phyloP scores from a whole-genome alignment of 2,329 filamentous ascomycete genomes.

The Nigrospora sphaerica region DNA sequence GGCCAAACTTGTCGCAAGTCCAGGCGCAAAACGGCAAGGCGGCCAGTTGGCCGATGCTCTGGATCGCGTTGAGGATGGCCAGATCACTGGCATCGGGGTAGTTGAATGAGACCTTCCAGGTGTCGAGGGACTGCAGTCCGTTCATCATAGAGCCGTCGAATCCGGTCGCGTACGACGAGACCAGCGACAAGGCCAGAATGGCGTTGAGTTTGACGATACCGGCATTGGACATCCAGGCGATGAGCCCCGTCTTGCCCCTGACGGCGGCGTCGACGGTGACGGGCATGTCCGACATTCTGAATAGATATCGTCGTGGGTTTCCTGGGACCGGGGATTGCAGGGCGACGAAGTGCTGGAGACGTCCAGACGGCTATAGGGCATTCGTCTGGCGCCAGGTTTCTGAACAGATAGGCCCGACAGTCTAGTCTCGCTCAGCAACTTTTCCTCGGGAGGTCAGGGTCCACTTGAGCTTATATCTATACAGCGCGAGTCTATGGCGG shows the following conservation, averaged over 20 bases:
- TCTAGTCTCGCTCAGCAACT: too few species aligned
- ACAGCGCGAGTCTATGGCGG: too few species aligned
- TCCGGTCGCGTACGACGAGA: slow-evolving; percentile 17
- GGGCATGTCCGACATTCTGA: not conserved
- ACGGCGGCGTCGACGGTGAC: slow-evolving; percentile 10
- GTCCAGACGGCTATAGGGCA: too few species aligned
- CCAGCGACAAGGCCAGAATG: slow-evolving; percentile 12
- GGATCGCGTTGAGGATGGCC: slow-evolving; percentile 28
- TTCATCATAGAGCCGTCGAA: slow-evolving; percentile 28
- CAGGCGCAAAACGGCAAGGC: slow-evolving; percentile 26
- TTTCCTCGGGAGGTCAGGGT: too few species aligned
- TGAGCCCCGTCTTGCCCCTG: slow-evolving; percentile 6
- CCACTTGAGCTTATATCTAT: too few species aligned
- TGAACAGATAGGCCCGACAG: too few species aligned
- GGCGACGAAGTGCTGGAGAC: too few species aligned
- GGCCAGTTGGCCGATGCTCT: slow-evolving; percentile 31
- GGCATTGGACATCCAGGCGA: slow-evolving; percentile 10
- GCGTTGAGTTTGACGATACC: slow-evolving; percentile 15
- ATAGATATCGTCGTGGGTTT: too few species aligned
- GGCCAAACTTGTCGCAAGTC: slow-evolving; percentile 28
- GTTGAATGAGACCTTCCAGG: slow-evolving; percentile 34
- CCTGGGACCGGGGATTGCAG: too few species aligned
- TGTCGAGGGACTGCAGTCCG: slow-evolving; percentile 31
- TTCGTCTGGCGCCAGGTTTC: too few species aligned
- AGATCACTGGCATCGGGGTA: slow-evolving; percentile 27